These are phyloP conservation scores for Populus pruinosa DNA, from an alignment of 345 rosid genomes.

Conservation along the genomic window DNA sequence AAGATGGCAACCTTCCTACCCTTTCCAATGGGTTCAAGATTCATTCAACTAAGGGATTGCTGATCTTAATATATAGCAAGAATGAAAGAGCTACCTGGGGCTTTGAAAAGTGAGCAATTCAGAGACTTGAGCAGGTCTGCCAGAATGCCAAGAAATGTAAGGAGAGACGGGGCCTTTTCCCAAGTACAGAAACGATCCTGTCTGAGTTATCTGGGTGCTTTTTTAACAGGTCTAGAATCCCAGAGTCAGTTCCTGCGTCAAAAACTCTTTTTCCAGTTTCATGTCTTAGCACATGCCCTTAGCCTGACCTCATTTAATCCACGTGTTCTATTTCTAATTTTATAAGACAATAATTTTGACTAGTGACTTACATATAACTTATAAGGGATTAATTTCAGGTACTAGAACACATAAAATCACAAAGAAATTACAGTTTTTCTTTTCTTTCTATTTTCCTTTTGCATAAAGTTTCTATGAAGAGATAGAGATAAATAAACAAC, in stretches of 20 bases:
- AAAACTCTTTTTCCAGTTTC: slow-evolving; percentile 64
- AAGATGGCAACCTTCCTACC: background rate
- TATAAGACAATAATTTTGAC: too few species aligned
- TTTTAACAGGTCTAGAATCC: slow-evolving; percentile 71
- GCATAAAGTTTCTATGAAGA: too few species aligned
- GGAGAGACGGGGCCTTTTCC: slow-evolving; percentile 73
- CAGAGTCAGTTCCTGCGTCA: slow-evolving; percentile 62
- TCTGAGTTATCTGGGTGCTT: slow-evolving; percentile 81
- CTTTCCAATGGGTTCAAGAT: background rate
- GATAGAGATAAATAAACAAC: too few species aligned
- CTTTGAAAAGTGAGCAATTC: slow-evolving; percentile 70
- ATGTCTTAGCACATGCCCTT: slow-evolving; percentile 81
- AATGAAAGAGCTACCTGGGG: slow-evolving; percentile 38
- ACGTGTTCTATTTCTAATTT: too few species aligned
- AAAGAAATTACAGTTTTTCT: too few species aligned
- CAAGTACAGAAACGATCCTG: slow-evolving; percentile 71
- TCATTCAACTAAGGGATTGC: background rate
- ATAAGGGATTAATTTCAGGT: too few species aligned
- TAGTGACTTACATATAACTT: too few species aligned
- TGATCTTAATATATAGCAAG: background rate
- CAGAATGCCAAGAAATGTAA: slow-evolving; percentile 60
- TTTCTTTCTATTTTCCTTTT: too few species aligned
- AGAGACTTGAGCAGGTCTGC: slow-evolving; percentile 46
- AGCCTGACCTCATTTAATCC: too few species aligned
- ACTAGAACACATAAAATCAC: too few species aligned